phyloP scores from a whole-genome alignment of 179 eudicot genomes.

The Silene noctiflora region DNA sequence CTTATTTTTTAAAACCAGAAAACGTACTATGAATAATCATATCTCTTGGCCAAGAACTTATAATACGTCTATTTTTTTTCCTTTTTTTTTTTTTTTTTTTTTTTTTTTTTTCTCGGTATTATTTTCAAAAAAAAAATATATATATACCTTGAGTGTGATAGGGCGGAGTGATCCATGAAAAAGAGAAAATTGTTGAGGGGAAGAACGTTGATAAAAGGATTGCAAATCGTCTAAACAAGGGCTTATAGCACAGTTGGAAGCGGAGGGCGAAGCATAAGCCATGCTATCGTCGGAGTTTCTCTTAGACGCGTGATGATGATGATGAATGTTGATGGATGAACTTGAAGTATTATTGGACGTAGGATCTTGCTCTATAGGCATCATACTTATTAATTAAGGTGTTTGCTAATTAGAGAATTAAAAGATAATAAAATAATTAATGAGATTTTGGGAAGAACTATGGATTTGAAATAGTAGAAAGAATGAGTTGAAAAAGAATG shows the following conservation, averaged over 20 bases:
- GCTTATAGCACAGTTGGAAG: constrained; percentile 35
- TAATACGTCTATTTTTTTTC: too few species aligned
- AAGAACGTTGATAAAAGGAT: constrained; percentile 14
- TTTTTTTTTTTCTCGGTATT: too few species aligned
- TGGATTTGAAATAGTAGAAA: too few species aligned
- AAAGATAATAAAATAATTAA: too few species aligned
- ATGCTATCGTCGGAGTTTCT: constrained; percentile 16
- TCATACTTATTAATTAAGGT: constrained; percentile 30
- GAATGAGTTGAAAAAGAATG: too few species aligned
- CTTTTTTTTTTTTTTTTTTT: too few species aligned
- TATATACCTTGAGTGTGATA: constrained; percentile 51
- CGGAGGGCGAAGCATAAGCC: constrained; percentile 28
- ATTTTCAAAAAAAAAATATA: neutral
- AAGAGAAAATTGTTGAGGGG: constrained; percentile 36
- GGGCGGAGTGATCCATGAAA: constrained; percentile 50
- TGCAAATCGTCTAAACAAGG: constrained; percentile 38
- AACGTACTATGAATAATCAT: too few species aligned
- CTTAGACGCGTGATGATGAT: constrained; percentile 16
- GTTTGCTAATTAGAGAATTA: neutral
- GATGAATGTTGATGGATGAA: constrained; percentile 13
- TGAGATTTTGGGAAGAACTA: neutral
- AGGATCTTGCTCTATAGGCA: constrained; percentile 56
- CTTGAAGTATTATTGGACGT: constrained; percentile 13
- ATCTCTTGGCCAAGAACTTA: too few species aligned
- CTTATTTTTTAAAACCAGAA: too few species aligned